Evolutionary conservation across 148 eudicot genomes (phyloP).

Genomic region (Rhododendron ovatum): DNA sequence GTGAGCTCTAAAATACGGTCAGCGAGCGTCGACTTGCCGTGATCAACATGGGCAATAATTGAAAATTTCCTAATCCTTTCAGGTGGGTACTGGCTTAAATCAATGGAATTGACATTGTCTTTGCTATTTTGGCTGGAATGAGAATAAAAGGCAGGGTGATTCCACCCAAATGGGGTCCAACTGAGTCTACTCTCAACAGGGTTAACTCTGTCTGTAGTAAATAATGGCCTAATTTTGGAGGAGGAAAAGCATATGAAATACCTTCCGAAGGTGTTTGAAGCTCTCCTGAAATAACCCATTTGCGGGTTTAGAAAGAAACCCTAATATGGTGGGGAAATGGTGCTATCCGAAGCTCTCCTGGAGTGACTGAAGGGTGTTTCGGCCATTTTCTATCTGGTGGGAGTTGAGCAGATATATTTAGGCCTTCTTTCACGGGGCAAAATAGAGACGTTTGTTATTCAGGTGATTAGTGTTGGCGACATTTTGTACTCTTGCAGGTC

Average conservation of each 20-base stretch:
- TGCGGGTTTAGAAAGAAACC: constrained; percentile 2
- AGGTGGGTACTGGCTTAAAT: constrained; percentile 61
- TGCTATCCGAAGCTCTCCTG: background rate
- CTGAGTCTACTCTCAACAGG: constrained; percentile 10
- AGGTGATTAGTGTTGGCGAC: background rate
- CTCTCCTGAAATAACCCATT: constrained; percentile 39
- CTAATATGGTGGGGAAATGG: background rate
- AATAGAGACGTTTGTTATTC: background rate
- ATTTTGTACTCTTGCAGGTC: background rate
- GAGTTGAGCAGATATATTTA: background rate
- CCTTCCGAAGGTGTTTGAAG: constrained; percentile 33
- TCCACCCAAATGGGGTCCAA: constrained; percentile 21
- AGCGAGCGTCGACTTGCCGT: constrained; percentile 89
- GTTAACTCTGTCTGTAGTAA: background rate
- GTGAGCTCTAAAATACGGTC: constrained; percentile 89
- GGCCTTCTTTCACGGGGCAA: background rate
- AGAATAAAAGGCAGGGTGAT: constrained; percentile 35
- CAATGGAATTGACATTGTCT: constrained; percentile 38
- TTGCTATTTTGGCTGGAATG: constrained; percentile 33
- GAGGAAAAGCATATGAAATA: constrained; percentile 2
- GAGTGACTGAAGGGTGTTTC: background rate
- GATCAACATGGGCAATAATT: constrained; percentile 91
- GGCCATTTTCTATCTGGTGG: background rate
- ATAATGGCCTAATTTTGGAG: constrained; percentile 10
- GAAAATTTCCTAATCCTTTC: constrained; percentile 83